These are phyloP conservation scores for Flaveria sonorensis DNA, from an alignment of 129 eudicot species.

Conservation along the genomic window DNA sequence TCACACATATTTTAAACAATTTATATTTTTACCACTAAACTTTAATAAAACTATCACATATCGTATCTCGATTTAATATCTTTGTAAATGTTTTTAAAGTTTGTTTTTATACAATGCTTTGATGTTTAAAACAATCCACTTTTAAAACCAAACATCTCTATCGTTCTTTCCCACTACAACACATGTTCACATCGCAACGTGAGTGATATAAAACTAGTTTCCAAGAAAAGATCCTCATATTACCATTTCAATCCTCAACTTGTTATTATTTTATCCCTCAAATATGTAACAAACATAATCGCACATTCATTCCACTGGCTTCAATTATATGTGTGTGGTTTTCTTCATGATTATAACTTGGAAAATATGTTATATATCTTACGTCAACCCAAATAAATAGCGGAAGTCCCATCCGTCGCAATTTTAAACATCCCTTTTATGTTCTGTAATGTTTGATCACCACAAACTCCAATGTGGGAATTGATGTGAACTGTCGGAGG, in stretches of 20 bases:
- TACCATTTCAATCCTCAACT: conserved; percentile 29
- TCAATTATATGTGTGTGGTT: conserved; percentile 21
- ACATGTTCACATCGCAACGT: no score
- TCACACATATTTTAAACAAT: no score
- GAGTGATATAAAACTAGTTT: no score
- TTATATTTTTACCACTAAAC: no score
- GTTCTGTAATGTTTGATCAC: conserved; percentile 4
- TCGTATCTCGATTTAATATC: no score
- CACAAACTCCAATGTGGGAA: conserved; percentile 25
- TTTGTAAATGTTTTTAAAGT: no score
- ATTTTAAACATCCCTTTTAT: not conserved
- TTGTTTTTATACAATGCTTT: no score
- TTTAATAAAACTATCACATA: no score
- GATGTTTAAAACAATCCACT: no score
- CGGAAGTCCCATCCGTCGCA: conserved; percentile 32
- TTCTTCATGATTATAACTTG: conserved; percentile 32
- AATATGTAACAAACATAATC: conserved; percentile 17
- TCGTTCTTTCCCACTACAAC: no score
- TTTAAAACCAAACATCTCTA: no score
- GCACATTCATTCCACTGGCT: conserved; percentile 32
- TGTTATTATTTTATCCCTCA: conserved; percentile 12
- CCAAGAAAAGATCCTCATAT: not conserved
- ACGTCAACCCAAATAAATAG: conserved; percentile 21
- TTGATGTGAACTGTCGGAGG: conserved; percentile 5
- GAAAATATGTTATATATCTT: conserved; percentile 23